These are phyloP conservation scores for Leptodontidium sp. DNA, from an alignment of 2,329 filamentous ascomycete genomes.

Conservation along the genomic window DNA sequence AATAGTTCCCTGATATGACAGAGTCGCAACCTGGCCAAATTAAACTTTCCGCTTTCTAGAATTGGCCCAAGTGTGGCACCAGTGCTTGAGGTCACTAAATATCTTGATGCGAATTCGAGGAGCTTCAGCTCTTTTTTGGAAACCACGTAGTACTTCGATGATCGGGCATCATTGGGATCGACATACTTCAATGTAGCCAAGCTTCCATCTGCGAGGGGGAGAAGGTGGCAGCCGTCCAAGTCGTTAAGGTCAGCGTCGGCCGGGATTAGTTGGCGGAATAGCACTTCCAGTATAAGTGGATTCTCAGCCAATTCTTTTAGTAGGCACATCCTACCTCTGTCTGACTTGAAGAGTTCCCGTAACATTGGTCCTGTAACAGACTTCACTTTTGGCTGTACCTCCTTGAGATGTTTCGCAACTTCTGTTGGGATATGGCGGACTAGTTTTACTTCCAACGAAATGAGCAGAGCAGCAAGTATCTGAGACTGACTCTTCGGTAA, in stretches of 20 bases:
- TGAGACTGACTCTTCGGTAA: too few relatives aligned
- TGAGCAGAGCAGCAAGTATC: too few relatives aligned
- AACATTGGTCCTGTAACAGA: too few relatives aligned
- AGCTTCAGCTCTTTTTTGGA: constrained; percentile 34
- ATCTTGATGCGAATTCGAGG: constrained; percentile 38
- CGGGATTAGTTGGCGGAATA: constrained; percentile 27
- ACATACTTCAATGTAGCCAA: constrained; percentile 33
- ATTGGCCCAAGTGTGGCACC: constrained; percentile 14
- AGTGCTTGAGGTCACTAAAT: constrained; percentile 26
- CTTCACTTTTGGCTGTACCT: too few relatives aligned
- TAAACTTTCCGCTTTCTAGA: constrained; percentile 34
- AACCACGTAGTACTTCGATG: constrained; percentile 31
- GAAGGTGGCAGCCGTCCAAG: constrained; percentile 41
- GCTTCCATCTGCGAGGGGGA: constrained; percentile 41
- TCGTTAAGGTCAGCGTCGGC: constrained; percentile 27
- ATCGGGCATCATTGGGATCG: neutral
- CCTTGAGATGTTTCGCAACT: too few relatives aligned
- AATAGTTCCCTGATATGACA: constrained; percentile 36
- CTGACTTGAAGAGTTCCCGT: too few relatives aligned
- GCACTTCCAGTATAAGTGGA: constrained; percentile 16
- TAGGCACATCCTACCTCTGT: too few relatives aligned
- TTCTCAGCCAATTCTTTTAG: constrained; percentile 38
- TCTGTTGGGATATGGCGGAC: too few relatives aligned
- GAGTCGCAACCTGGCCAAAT: constrained; percentile 35
- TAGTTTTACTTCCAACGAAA: too few relatives aligned